These are phyloP conservation scores for Juncus effusus DNA, from an alignment of 176 grass and related monocot species.

Conservation along the genomic window DNA sequence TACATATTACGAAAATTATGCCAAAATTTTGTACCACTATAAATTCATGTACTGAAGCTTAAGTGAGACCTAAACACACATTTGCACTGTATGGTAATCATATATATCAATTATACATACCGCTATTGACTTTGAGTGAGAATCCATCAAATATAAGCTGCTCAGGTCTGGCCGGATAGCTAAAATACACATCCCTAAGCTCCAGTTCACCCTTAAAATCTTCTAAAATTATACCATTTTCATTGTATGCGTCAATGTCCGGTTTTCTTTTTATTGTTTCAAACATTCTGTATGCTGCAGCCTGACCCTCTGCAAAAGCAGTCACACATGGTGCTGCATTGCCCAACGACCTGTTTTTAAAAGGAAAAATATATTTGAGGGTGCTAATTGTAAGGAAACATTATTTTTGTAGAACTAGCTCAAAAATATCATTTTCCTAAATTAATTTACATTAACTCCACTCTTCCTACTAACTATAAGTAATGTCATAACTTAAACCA, in stretches of 20 bases:
- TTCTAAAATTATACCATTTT: conserved; percentile 40
- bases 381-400: background rate
- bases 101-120: conserved; percentile 14
- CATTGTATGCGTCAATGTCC: conserved; percentile 63
- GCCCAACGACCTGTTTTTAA: conserved; percentile 60
- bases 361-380: background rate
- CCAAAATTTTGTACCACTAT: too few species aligned
- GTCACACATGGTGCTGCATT: conserved; percentile 61
- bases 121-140: conserved; percentile 54
- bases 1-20: too few species aligned
- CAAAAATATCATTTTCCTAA: background rate
- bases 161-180: conserved; percentile 73
- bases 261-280: conserved; percentile 69
- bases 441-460: too few species aligned
- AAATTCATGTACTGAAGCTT: too few species aligned
- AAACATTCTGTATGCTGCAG: conserved; percentile 78
- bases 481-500: too few species aligned
- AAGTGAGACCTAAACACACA: too few species aligned
- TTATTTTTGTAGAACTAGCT: conserved; percentile 3
- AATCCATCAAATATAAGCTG: conserved; percentile 78
- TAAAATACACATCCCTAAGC: conserved; percentile 73
- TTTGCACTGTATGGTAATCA: too few species aligned
- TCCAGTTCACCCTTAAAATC: conserved; percentile 71
- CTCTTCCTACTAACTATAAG: too few species aligned
- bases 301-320: conserved; percentile 76